phyloP scores from a whole-genome alignment of 495 filamentous ascomycete genomes.

The Penicillium lividum region DNA sequence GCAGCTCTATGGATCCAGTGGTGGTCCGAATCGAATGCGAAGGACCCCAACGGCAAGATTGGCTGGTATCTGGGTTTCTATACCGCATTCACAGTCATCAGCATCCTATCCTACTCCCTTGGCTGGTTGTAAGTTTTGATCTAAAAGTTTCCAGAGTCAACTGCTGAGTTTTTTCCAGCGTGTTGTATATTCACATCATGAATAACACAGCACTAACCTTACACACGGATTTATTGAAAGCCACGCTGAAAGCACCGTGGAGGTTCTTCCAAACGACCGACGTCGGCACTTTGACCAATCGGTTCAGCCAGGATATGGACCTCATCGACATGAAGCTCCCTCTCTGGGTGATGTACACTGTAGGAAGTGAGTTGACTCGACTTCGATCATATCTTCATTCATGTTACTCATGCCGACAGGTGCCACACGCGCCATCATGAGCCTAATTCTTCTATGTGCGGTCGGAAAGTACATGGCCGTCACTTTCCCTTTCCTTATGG shows the following conservation, averaged over 20 bases:
- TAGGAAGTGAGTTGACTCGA: neutral
- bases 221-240: neutral
- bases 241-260: no score
- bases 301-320: neutral
- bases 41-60: constrained; percentile 29
- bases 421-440: no score
- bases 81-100: no score
- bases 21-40: constrained; percentile 44
- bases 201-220: neutral
- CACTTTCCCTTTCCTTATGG: constrained; percentile 18
- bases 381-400: neutral
- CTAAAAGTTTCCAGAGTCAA: no score
- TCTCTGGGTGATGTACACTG: neutral
- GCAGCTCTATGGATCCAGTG: constrained; percentile 47
- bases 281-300: neutral
- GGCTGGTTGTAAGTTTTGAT: neutral
- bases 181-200: neutral
- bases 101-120: constrained; percentile 28
- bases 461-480: constrained; percentile 29
- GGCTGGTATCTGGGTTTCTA: constrained; percentile 52
- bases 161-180: neutral
- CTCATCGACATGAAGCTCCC: neutral
- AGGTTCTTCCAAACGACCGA: no score
- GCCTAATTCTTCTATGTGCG: neutral
- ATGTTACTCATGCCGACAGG: no score